Evolutionary conservation across 306 rosid genomes (phyloP).

Genomic region (Calophaca sinica): DNA sequence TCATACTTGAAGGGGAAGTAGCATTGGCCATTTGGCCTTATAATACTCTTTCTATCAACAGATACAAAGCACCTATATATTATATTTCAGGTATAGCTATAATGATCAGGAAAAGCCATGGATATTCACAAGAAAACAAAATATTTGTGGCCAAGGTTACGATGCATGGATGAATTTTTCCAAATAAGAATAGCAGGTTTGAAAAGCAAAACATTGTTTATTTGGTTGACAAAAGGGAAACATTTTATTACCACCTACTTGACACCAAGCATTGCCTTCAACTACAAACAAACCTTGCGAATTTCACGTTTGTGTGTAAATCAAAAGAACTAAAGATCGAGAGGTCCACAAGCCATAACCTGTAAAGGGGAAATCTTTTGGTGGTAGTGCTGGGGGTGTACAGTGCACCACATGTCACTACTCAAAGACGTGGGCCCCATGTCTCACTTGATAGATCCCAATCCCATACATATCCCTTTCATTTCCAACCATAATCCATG

Average conservation of each 20-base stretch:
- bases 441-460: neutral
- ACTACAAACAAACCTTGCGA: neutral
- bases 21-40: neutral
- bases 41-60: neutral
- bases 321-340: neutral
- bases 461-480: neutral
- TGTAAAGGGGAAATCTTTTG: neutral
- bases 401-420: conserved; percentile 18
- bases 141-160: neutral
- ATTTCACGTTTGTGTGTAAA: neutral
- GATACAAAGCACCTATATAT: neutral
- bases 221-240: neutral
- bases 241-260: neutral
- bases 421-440: neutral
- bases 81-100: neutral
- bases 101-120: neutral
- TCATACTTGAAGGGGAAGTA: neutral
- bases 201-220: neutral
- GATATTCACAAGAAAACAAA: neutral
- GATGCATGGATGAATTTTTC: neutral
- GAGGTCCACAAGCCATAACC: neutral
- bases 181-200: neutral
- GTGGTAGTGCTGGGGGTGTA: neutral
- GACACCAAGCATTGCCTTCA: neutral
- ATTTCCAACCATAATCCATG: neutral